These are phyloP conservation scores for Neckera pumila DNA, from an alignment of 225 moss, liverwort and hornwort species.

Conservation along the genomic window DNA sequence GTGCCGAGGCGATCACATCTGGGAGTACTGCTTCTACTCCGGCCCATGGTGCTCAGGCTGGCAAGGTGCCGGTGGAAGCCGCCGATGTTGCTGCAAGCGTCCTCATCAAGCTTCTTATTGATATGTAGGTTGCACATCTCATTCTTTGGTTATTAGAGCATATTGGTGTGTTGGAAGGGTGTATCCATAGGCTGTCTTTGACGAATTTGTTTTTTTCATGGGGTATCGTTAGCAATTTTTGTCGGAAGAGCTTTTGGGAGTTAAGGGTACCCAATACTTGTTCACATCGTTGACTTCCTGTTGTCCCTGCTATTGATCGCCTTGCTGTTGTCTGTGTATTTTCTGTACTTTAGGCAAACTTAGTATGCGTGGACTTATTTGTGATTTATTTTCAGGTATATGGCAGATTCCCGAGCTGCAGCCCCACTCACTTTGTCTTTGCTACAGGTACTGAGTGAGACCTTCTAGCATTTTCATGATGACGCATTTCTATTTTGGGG, in stretches of 20 bases:
- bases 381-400: conserved; percentile 56
- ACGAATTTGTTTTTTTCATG: neutral
- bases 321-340: neutral
- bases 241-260: neutral
- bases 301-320: neutral
- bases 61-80: conserved; percentile 72
- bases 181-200: neutral
- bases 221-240: neutral
- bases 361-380: neutral
- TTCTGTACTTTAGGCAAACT: neutral
- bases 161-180: neutral
- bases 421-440: conserved; percentile 87
- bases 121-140: conserved; percentile 63
- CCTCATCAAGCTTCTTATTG: conserved; percentile 95
- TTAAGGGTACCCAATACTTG: neutral
- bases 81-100: conserved; percentile 99
- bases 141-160: neutral
- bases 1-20: conserved; percentile 69
- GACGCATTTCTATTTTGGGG: neutral
- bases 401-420: conserved; percentile 83
- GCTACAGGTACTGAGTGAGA: conserved; percentile 51
- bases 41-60: conserved; percentile 63
- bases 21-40: conserved; percentile 51
- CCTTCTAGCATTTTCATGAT: neutral
- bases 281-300: neutral